Evolutionary conservation across 2,329 filamentous ascomycete genomes (phyloP).

Genomic region (Hypoxylon sp.): DNA sequence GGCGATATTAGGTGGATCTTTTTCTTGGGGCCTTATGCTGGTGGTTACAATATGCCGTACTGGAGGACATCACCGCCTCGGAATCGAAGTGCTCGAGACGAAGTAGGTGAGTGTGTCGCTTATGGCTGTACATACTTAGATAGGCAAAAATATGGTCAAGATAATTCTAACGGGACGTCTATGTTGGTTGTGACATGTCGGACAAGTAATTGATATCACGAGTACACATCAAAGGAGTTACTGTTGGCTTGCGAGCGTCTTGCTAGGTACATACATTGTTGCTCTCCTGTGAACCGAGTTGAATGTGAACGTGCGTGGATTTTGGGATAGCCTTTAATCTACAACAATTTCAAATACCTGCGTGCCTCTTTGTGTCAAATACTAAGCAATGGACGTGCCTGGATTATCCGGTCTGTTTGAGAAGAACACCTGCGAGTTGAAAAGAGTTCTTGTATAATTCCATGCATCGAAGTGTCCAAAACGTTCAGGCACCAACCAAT

Average conservation of each 20-base stretch:
- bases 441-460: too few species aligned
- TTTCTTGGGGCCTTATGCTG: conserved; percentile 25
- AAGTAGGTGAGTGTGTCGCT: conserved; percentile 41
- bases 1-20: conserved; percentile 33
- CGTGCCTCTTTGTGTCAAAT: too few species aligned
- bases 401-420: too few species aligned
- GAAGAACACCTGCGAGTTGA: too few species aligned
- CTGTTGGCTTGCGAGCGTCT: not conserved
- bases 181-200: not conserved
- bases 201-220: not conserved
- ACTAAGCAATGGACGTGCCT: too few species aligned
- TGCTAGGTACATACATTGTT: too few species aligned
- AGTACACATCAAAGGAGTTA: not conserved
- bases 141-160: conserved; percentile 39
- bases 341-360: too few species aligned
- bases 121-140: conserved; percentile 47
- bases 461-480: not conserved
- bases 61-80: conserved; percentile 47
- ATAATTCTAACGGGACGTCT: not conserved
- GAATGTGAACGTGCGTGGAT: too few species aligned
- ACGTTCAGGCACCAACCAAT: conserved; percentile 20
- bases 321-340: too few species aligned
- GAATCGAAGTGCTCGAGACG: conserved; percentile 56
- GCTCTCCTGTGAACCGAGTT: too few species aligned
- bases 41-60: conserved; percentile 32